phyloP scores from a whole-genome alignment of 306 rosid species.

The Sicyos baderoa region DNA sequence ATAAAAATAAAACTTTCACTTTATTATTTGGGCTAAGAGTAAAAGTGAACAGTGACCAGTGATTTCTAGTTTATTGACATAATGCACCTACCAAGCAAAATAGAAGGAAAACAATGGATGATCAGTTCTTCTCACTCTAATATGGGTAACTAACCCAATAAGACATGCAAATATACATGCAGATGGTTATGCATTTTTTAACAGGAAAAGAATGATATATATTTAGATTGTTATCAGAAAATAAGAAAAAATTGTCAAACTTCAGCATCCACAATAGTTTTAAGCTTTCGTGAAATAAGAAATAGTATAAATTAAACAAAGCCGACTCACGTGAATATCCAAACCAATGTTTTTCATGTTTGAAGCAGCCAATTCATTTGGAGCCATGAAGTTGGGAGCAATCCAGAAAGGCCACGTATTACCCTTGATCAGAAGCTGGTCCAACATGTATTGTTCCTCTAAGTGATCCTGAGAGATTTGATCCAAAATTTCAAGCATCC shows the following conservation, averaged over 20 bases:
- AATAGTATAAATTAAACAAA: constrained; percentile 13
- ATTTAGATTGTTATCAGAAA: not conserved
- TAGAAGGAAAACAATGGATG: constrained; percentile 1
- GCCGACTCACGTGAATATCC: constrained; percentile 27
- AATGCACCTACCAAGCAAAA: not conserved
- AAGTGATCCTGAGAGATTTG: constrained; percentile 39
- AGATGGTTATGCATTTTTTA: not conserved
- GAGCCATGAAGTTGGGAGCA: constrained; percentile 33
- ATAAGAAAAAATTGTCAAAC: not conserved
- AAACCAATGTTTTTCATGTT: constrained; percentile 17
- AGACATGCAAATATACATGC: not conserved
- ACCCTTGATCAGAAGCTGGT: constrained; percentile 48
- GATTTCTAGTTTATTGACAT: constrained; percentile 1
- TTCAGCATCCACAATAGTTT: constrained; percentile 12
- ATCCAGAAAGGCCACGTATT: constrained; percentile 70
- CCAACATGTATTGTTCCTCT: constrained; percentile 59
- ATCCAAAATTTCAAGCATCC: constrained; percentile 72
- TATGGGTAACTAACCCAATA: not conserved
- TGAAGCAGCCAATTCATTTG: constrained; percentile 33
- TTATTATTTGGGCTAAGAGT: not conserved
- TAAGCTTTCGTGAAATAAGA: not conserved
- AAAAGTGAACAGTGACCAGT: not conserved
- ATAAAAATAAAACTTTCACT: not conserved
- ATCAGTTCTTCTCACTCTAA: not conserved
- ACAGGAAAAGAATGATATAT: not conserved